A percentile compares a stretch with the other conserved stretches of the same genome.
Evolutionary conservation across 192 early-diverging fungal species (phyloP).

Genomic region (Linderina pennispora): DNA sequence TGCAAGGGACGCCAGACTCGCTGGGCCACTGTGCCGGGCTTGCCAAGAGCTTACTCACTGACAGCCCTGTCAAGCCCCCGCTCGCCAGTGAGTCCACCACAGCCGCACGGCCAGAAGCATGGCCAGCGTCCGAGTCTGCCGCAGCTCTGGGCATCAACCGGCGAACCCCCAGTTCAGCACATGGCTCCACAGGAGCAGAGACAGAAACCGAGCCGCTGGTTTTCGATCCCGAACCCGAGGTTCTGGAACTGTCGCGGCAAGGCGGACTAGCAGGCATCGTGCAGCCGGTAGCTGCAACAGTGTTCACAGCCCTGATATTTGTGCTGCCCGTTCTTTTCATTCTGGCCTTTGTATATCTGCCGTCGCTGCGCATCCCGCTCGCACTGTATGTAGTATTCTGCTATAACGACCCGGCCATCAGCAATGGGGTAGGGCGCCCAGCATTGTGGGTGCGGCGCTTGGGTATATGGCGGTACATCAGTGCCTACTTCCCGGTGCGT

Average conservation of each 20-base stretch:
- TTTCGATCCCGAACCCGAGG: constrained; percentile 33
- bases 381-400: constrained; percentile 32
- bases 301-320: constrained; percentile 29
- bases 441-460: constrained; percentile 50
- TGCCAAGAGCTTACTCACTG: too few species aligned
- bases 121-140: too few species aligned
- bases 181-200: constrained; percentile 35
- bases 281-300: constrained; percentile 18
- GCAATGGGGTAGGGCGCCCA: constrained; percentile 50
- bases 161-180: constrained; percentile 33
- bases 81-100: too few species aligned
- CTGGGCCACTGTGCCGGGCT: too few species aligned
- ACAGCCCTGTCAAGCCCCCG: too few species aligned
- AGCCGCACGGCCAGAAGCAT: too few species aligned
- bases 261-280: constrained; percentile 17
- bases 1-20: too few species aligned
- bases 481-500: constrained; percentile 73
- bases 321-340: constrained; percentile 22
- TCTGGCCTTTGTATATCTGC: constrained; percentile 12
- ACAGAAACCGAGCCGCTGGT: constrained; percentile 23
- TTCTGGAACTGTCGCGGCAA: constrained; percentile 20
- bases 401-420: constrained; percentile 33
- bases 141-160: constrained; percentile 20
- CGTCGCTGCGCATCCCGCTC: constrained; percentile 28
- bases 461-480: constrained; percentile 70